Evolutionary conservation across 768 basidiomycete genomes (phyloP), one percentile per base, ranked within the genome.

Genomic region (Tulasnella sp.): DNA sequence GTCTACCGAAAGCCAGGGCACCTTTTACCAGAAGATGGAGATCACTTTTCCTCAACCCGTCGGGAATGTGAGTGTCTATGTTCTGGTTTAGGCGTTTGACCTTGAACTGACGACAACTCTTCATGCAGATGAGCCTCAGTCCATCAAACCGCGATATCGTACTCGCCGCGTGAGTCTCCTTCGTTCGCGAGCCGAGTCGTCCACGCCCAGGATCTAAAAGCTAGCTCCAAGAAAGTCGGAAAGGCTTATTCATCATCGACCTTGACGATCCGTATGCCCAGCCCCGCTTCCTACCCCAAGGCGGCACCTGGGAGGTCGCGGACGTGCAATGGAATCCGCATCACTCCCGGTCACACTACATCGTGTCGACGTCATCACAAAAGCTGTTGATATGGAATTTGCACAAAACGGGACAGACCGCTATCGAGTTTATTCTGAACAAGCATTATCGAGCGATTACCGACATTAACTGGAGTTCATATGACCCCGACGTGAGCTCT

Each of bases 361-460:
- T 95, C 62, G 89, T 92, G 36, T 92, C 91, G 2, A 94, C 94
- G 0, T 94, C 92, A 1, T 90, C 90, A 65, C 91, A 94, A 81
- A 94, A 94, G 79, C 84, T 94, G 52, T 84, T 99, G 2, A 93
- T 99, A 72, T 99, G 97, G 96, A 97, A 98, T 80, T 82, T 98
- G n/a, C 79, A 86, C 70, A 82, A 90, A 52, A 79, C 84, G 17
- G 88, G 88, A 17, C 90, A 90, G 76, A 90, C 89, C 1, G 89
- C 90, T 1, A 93, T 99, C 40, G 85, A 94, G 75, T 88, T 91
- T 73, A 89, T 93, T 37, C 83, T 98, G 5, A 89, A 90, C 74
- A 90, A 92, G 0, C 97, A 99, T 78, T 92, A 94, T 74, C 89
- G 96, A 62, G 94, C 95, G 5, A 95, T 99, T 69, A 98, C 97